Evolutionary conservation across 768 basidiomycete species (phyloP).

Genomic region (Phlegmacium glaucopus): DNA sequence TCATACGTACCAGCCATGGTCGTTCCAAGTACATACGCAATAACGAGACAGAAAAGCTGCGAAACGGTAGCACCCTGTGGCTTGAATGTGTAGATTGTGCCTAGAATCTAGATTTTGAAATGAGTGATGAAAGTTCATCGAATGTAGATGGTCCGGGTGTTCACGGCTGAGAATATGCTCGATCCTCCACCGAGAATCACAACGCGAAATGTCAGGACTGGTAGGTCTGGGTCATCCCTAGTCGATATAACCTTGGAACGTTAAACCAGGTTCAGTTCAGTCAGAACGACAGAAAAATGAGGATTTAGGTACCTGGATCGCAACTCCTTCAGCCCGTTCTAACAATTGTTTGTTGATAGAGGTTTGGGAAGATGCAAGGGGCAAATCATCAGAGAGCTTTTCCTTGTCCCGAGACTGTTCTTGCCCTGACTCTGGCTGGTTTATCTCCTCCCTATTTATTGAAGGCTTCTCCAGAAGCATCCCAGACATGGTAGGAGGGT

Average conservation of each 20-base stretch:
- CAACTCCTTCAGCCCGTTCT: constrained; percentile 41
- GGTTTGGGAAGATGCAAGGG: constrained; percentile 5
- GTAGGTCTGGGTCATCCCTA: constrained; percentile 44
- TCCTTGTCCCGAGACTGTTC: too few relatives aligned
- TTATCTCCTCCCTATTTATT: too few relatives aligned
- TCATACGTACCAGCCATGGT: constrained; percentile 41
- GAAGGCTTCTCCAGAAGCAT: too few relatives aligned
- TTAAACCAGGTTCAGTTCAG: too few relatives aligned
- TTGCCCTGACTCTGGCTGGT: too few relatives aligned
- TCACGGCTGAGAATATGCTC: constrained; percentile 43
- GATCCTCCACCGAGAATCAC: constrained; percentile 47
- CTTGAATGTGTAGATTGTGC: constrained; percentile 37
- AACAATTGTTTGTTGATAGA: constrained; percentile 26
- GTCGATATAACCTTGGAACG: constrained; percentile 40
- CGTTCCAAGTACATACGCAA: constrained; percentile 51
- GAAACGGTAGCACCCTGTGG: constrained; percentile 50
- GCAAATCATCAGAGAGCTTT: constrained; percentile 8
- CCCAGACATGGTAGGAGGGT: too few relatives aligned
- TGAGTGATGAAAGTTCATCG: neutral
- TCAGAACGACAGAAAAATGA: neutral
- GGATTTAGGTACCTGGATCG: constrained; percentile 32
- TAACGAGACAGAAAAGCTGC: constrained; percentile 53
- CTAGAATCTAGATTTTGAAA: constrained; percentile 23
- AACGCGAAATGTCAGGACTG: constrained; percentile 45
- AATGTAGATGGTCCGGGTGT: neutral